Evolutionary conservation across 768 basidiomycete genomes (phyloP).

Genomic region (Phlebiopsis flavidoalba): DNA sequence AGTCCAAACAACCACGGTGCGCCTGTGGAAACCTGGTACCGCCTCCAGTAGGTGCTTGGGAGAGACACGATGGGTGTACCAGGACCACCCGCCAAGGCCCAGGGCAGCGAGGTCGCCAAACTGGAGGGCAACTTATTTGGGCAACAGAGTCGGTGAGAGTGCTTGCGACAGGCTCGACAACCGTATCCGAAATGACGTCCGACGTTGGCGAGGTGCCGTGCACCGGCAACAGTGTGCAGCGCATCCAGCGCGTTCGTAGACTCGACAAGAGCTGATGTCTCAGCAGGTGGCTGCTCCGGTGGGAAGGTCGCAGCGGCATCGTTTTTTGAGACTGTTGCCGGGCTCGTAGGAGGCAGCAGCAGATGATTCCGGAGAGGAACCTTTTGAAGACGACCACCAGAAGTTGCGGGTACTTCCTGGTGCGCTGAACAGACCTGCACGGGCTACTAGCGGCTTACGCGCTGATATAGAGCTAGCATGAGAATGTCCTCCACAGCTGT

Average conservation of each 20-base stretch:
- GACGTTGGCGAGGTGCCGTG: constrained; percentile 7
- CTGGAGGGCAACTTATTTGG: constrained; percentile 42
- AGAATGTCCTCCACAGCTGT: background rate
- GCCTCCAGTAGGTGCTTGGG: constrained; percentile 60
- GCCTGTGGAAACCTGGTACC: constrained; percentile 62
- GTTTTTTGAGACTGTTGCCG: background rate
- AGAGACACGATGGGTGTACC: constrained; percentile 43
- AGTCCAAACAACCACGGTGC: constrained; percentile 38
- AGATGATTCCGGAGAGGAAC: background rate
- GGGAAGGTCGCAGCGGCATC: background rate
- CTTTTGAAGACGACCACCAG: constrained; percentile 17
- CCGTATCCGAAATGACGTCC: constrained; percentile 5
- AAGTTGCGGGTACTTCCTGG: constrained; percentile 12
- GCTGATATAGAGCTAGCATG: background rate
- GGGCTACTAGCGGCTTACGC: background rate
- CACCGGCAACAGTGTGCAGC: constrained; percentile 9
- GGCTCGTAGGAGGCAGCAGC: background rate
- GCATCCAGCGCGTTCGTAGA: constrained; percentile 6
- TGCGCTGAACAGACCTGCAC: background rate
- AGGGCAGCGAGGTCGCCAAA: constrained; percentile 70
- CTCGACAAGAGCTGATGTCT: constrained; percentile 7
- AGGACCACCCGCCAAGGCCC: constrained; percentile 59
- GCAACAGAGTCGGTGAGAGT: constrained; percentile 6
- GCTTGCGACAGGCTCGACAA: constrained; percentile 6
- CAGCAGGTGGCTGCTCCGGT: constrained; percentile 9